Evolutionary conservation across 2,329 filamentous ascomycete species (phyloP).

Genomic region (Salinomyces thailandicus): DNA sequence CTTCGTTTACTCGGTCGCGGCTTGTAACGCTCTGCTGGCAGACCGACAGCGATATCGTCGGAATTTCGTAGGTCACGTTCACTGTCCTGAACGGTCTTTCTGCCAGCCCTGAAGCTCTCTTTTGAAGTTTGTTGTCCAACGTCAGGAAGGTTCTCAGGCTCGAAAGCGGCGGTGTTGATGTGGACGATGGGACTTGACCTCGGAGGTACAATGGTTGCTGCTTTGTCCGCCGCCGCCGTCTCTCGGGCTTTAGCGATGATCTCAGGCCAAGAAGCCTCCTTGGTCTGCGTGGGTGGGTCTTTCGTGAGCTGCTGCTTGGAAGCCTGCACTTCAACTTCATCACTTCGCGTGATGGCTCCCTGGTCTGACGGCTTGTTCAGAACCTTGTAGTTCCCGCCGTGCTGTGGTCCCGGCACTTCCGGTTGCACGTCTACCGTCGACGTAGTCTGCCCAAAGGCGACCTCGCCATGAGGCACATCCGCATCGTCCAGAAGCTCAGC

Average conservation of each 20-base stretch:
- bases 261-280: neutral
- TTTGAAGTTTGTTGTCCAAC: too few species aligned
- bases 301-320: neutral
- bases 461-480: too few species aligned
- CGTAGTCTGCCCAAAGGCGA: too few species aligned
- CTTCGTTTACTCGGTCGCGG: constrained; percentile 29
- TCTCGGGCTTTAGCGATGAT: neutral
- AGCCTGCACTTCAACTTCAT: too few species aligned
- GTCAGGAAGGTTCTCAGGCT: too few species aligned
- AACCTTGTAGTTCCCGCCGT: too few species aligned
- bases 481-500: too few species aligned
- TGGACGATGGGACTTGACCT: neutral
- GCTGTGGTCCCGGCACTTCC: too few species aligned
- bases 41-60: constrained; percentile 24
- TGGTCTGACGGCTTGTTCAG: too few species aligned
- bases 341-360: too few species aligned
- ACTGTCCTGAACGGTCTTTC: neutral
- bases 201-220: neutral
- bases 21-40: constrained; percentile 31
- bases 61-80: constrained; percentile 18
- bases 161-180: neutral
- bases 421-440: too few species aligned
- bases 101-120: too few species aligned
- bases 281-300: neutral
- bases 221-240: neutral